Conservation (phyloP, 2,329 filamentous ascomycete genomes). For the Colletotrichum horii region DNA sequence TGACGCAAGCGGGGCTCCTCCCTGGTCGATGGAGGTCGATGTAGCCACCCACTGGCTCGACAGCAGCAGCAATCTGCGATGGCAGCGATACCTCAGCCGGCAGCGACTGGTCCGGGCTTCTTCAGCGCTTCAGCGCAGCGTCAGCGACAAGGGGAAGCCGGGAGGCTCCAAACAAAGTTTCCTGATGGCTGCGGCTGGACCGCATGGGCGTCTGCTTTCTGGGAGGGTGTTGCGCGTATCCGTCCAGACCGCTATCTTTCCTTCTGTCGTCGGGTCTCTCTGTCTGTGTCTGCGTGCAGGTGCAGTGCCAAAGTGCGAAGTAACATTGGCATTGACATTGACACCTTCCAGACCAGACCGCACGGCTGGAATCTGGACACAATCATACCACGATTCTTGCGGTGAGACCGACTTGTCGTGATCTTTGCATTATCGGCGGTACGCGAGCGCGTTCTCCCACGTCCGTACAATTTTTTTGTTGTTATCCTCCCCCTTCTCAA, state of each 20-base stretch:
- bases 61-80: background rate
- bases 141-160: background rate
- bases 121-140: background rate
- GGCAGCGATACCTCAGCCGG: background rate
- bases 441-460: background rate
- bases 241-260: background rate
- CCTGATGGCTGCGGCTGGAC: conserved; percentile 5
- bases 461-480: background rate
- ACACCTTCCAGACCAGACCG: background rate
- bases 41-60: conserved; percentile 8
- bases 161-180: background rate
- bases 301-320: background rate
- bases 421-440: background rate
- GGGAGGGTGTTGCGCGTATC: background rate
- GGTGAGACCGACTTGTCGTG: background rate
- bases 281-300: background rate
- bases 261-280: background rate
- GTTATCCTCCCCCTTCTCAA: background rate
- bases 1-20: conserved; percentile 17
- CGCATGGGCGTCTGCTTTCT: background rate
- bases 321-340: background rate
- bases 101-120: conserved; percentile 1
- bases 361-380: background rate
- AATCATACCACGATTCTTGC: conserved; percentile 8
- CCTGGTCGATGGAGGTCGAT: background rate